Percentiles rank a stretch among this genome's conserved stretches.
Evolutionary conservation across 2,329 filamentous ascomycete genomes (phyloP).

Genomic region (Phaeosphaeriaceae sp.): DNA sequence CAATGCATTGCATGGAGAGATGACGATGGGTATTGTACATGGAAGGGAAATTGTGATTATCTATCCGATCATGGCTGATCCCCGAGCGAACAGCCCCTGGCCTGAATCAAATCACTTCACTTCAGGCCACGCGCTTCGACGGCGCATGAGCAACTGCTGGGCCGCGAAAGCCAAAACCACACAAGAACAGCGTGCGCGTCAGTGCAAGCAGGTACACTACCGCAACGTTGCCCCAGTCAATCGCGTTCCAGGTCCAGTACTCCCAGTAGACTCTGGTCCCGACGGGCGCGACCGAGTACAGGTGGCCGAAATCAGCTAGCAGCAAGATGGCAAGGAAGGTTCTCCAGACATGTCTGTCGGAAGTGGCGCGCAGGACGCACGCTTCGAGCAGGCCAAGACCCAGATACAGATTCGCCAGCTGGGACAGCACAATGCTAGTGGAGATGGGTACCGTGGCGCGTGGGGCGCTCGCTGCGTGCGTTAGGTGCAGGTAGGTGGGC

Average conservation of each 20-base stretch:
- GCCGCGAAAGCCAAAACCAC: slow-evolving; percentile 31
- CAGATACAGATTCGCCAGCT: slow-evolving; percentile 80
- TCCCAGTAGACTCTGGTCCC: slow-evolving; percentile 71
- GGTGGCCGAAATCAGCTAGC: slow-evolving; percentile 77
- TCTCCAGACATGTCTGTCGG: slow-evolving; percentile 73
- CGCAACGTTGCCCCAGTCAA: slow-evolving; percentile 72
- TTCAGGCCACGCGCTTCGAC: slow-evolving; percentile 17
- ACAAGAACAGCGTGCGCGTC: slow-evolving; percentile 33
- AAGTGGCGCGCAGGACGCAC: slow-evolving; percentile 73
- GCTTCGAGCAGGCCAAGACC: slow-evolving; percentile 81
- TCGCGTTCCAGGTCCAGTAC: slow-evolving; percentile 68
- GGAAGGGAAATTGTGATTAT: background rate
- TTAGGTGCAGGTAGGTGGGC: slow-evolving; percentile 68
- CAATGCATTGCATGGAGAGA: background rate
- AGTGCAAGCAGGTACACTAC: slow-evolving; percentile 72
- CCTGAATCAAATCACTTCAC: slow-evolving; percentile 8
- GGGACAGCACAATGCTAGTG: slow-evolving; percentile 72
- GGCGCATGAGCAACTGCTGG: background rate
- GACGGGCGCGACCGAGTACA: slow-evolving; percentile 69
- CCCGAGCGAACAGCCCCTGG: background rate
- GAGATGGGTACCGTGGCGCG: slow-evolving; percentile 59
- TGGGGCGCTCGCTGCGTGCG: slow-evolving; percentile 62
- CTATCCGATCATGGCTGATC: background rate
- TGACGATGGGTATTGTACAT: background rate
- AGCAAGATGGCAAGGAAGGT: slow-evolving; percentile 71